A percentile compares a stretch with the other conserved stretches of the same genome.
Conservation (phyloP, 495 filamentous ascomycete genomes). For the Penicillium paradoxum region DNA sequence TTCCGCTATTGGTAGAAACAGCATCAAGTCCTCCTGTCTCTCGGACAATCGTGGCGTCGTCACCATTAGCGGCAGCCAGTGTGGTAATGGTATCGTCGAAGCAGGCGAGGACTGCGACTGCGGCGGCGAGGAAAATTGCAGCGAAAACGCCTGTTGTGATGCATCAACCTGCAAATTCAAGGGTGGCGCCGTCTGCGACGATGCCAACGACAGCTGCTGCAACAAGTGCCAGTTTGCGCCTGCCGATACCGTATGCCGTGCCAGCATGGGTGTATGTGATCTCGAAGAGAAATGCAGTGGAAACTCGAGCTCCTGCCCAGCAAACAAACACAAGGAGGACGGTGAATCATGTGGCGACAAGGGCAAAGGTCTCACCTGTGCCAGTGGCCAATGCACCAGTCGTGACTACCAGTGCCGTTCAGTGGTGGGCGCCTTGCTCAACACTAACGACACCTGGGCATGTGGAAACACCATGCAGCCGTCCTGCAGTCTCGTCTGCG, state of each 20-base stretch:
- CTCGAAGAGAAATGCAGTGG: constrained; percentile 79
- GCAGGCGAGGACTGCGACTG: constrained; percentile 94
- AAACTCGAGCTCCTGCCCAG: constrained; percentile 64
- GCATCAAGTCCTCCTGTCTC: constrained; percentile 71
- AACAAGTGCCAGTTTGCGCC: constrained; percentile 65
- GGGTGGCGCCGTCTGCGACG: constrained; percentile 71
- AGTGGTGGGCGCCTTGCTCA: constrained; percentile 72
- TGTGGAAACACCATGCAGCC: constrained; percentile 54
- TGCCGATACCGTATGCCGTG: constrained; percentile 67
- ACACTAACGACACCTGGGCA: constrained; percentile 74
- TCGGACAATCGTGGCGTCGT: constrained; percentile 74
- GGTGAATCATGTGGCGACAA: constrained; percentile 62
- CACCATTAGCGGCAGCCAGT: constrained; percentile 83
- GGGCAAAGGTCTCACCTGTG: constrained; percentile 61
- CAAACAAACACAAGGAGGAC: constrained; percentile 62
- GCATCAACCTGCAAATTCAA: constrained; percentile 85
- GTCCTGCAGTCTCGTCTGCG: constrained; percentile 73
- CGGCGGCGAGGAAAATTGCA: constrained; percentile 69
- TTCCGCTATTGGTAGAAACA: constrained; percentile 76
- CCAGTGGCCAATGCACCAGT: constrained; percentile 92
- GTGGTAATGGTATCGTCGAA: constrained; percentile 97
- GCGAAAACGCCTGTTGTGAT: constrained; percentile 75
- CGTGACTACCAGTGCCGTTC: constrained; percentile 85
- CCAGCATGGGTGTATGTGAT: constrained; percentile 75
- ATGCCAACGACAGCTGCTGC: constrained; percentile 90